A percentile compares a stretch with the other conserved stretches of the same genome.
Conservation (phyloP, 2,329 filamentous ascomycete genomes). For the Ustilaginoidea virens region DNA sequence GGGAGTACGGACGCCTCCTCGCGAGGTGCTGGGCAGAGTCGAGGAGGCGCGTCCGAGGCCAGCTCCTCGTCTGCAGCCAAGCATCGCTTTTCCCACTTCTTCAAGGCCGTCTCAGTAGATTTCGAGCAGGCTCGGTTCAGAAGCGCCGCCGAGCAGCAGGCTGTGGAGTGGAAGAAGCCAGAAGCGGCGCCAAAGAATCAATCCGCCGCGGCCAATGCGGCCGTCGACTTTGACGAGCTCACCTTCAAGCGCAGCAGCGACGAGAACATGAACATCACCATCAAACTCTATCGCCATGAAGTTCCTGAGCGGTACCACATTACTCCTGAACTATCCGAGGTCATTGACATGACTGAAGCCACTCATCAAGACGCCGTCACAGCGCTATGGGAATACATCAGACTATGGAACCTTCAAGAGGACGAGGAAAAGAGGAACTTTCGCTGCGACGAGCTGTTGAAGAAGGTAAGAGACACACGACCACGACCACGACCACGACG, state of each 20-base stretch:
- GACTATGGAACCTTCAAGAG: conserved; percentile 71
- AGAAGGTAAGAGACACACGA: no score
- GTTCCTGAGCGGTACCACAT: conserved; percentile 71
- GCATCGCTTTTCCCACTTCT: conserved; percentile 60
- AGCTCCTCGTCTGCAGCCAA: conserved; percentile 16
- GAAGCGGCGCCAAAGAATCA: conserved; percentile 35
- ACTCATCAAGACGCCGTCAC: conserved; percentile 79
- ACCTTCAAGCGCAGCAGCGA: conserved; percentile 86
- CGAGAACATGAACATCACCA: conserved; percentile 79
- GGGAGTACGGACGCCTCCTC: no score
- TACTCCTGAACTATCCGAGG: conserved; percentile 62
- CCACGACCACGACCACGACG: no score
- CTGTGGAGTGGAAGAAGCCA: conserved; percentile 79
- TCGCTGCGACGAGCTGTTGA: conserved; percentile 72
- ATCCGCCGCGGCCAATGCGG: conserved; percentile 27
- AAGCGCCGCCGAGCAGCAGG: conserved; percentile 39
- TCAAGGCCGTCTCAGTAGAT: conserved; percentile 63
- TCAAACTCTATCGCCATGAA: conserved; percentile 76
- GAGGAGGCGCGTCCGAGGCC: conserved; percentile 21
- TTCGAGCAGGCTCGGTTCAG: conserved; percentile 48
- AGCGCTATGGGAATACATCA: conserved; percentile 91
- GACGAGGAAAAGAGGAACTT: conserved; percentile 91
- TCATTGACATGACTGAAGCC: conserved; percentile 75
- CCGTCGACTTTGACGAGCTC: conserved; percentile 75
- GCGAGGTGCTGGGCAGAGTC: conserved; percentile 27